Evolutionary conservation across 2,329 filamentous ascomycete genomes (phyloP).

Genomic region (Blumeria hordei): DNA sequence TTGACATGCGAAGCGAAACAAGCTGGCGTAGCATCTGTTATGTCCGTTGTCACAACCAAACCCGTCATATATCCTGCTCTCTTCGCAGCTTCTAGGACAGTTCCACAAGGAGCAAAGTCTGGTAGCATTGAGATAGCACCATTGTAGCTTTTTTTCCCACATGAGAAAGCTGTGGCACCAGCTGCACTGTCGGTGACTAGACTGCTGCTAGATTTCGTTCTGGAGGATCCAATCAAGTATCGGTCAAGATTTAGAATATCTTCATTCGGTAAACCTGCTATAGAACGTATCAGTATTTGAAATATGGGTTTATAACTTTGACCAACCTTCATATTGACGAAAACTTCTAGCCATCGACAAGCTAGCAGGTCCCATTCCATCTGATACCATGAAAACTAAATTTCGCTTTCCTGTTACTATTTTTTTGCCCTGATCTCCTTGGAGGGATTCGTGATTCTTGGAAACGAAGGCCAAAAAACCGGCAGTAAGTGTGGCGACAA

Average conservation of each 20-base stretch:
- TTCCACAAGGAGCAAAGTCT: slow-evolving; percentile 69
- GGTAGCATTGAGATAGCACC: slow-evolving; percentile 80
- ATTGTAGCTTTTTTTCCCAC: slow-evolving; percentile 85
- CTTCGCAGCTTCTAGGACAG: slow-evolving; percentile 81
- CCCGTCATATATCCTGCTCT: slow-evolving; percentile 78
- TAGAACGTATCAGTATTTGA: not conserved
- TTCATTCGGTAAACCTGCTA: slow-evolving; percentile 42
- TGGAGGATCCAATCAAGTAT: slow-evolving; percentile 72
- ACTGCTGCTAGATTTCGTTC: slow-evolving; percentile 63
- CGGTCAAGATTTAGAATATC: slow-evolving; percentile 62
- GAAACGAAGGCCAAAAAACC: slow-evolving; percentile 63
- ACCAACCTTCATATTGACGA: slow-evolving; percentile 41
- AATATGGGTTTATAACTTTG: not conserved
- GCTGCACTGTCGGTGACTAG: slow-evolving; percentile 89
- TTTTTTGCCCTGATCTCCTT: slow-evolving; percentile 3
- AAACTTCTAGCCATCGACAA: slow-evolving; percentile 70
- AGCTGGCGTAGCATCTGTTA: slow-evolving; percentile 89
- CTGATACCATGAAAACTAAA: slow-evolving; percentile 95
- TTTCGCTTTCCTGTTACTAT: slow-evolving; percentile 50
- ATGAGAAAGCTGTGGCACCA: slow-evolving; percentile 92
- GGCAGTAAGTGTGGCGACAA: slow-evolving; percentile 54
- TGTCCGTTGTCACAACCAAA: slow-evolving; percentile 77
- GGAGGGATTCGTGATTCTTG: slow-evolving; percentile 32
- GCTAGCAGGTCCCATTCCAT: slow-evolving; percentile 92
- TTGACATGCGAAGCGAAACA: slow-evolving; percentile 84